These are phyloP conservation scores for Xylariales sp. DNA, from an alignment of 2,329 filamentous ascomycete genomes.

Conservation along the genomic window DNA sequence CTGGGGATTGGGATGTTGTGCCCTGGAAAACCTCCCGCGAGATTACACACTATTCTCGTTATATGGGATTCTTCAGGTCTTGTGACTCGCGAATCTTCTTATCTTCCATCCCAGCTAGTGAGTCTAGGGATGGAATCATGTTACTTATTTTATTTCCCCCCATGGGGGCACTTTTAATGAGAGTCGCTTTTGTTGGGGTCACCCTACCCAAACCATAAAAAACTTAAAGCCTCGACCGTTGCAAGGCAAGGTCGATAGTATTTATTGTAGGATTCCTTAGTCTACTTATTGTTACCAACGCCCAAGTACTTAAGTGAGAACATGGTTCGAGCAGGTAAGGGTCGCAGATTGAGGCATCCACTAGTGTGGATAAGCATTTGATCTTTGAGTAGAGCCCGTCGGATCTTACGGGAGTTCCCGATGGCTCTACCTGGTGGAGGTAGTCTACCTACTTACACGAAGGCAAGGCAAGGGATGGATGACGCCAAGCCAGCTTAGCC, in stretches of 20 bases:
- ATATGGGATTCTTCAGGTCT: constrained; percentile 5
- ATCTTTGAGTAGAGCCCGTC: constrained; percentile 7
- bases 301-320: not conserved
- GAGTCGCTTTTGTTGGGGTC: constrained; percentile 4
- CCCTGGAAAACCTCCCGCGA: not conserved
- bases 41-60: not conserved
- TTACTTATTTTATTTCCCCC: not conserved
- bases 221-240: not conserved
- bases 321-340: not conserved
- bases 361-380: constrained; percentile 20
- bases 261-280: constrained; percentile 5
- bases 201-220: not conserved
- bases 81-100: constrained; percentile 9
- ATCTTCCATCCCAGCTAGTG: constrained; percentile 6
- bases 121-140: not conserved
- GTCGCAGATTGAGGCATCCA: constrained; percentile 8
- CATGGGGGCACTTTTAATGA: not conserved
- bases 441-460: constrained; percentile 1
- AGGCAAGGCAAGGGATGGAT: constrained; percentile 11
- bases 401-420: constrained; percentile 34
- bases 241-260: not conserved
- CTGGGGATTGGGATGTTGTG: not conserved
- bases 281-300: not conserved
- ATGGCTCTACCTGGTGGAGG: not conserved
- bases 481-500: constrained; percentile 30